These are phyloP conservation scores for Maudiozyma humilis DNA, from an alignment of 1,139 yeast species.

Conservation along the genomic window DNA sequence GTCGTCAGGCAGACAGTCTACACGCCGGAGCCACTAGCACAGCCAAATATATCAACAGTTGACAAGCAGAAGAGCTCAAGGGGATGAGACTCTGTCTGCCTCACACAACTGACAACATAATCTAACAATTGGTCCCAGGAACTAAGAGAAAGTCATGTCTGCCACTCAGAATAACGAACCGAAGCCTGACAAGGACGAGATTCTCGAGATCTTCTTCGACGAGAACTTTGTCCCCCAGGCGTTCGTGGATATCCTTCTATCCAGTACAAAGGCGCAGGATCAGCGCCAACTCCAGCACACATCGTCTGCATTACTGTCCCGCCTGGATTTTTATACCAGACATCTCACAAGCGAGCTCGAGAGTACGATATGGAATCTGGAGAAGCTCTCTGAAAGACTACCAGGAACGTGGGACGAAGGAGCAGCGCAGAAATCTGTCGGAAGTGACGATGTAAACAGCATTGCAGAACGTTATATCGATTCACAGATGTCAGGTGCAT, in stretches of 20 bases:
- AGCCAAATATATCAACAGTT: too few species aligned
- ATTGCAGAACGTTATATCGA: background rate
- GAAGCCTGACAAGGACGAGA: conserved; percentile 22
- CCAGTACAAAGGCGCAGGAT: conserved; percentile 26
- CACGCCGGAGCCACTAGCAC: too few species aligned
- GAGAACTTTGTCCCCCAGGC: conserved; percentile 44
- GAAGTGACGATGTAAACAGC: conserved; percentile 2
- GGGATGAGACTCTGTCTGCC: too few species aligned
- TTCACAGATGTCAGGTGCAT: conserved; percentile 17
- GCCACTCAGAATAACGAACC: background rate
- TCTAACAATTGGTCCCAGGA: too few species aligned
- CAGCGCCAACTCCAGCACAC: conserved; percentile 32
- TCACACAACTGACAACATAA: too few species aligned
- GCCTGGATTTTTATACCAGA: conserved; percentile 54
- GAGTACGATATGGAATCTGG: conserved; percentile 39
- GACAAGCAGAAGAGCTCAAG: too few species aligned
- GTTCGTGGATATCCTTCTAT: conserved; percentile 39
- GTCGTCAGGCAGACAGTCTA: too few species aligned
- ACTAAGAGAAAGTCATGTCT: background rate
- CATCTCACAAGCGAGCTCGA: conserved; percentile 47
- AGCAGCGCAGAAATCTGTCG: conserved; percentile 1
- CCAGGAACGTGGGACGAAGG: conserved; percentile 19
- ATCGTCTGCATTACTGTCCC: conserved; percentile 41
- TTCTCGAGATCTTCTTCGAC: conserved; percentile 41
- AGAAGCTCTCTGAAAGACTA: conserved; percentile 29